Conservation (phyloP, 2,329 filamentous ascomycete species). For the Ophiostoma sp. region DNA sequence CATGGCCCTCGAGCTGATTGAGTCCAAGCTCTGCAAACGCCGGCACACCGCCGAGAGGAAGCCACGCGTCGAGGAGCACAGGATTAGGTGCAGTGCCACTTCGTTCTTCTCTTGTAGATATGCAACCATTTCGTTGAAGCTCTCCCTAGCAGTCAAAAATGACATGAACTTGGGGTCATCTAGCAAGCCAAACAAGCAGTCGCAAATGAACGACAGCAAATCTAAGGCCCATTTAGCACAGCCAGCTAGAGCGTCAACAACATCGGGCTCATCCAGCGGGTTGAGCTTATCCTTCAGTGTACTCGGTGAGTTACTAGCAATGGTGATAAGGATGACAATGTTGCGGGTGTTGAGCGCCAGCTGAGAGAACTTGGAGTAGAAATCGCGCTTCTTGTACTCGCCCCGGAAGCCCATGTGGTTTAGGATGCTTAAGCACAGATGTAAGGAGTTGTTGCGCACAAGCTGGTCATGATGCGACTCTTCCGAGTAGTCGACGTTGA, state of each 20-base stretch:
- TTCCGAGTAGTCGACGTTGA: conserved; percentile 75
- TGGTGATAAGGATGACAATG: conserved; percentile 59
- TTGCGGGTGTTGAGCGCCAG: conserved; percentile 70
- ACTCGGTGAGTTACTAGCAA: conserved; percentile 55
- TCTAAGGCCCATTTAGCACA: conserved; percentile 76
- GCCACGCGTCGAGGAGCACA: conserved; percentile 68
- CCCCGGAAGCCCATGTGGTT: conserved; percentile 70
- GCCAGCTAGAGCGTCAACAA: conserved; percentile 66
- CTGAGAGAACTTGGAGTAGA: conserved; percentile 70
- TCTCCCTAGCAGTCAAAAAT: conserved; percentile 41
- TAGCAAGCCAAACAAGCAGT: conserved; percentile 53
- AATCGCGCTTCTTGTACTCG: conserved; percentile 54
- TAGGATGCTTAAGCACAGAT: conserved; percentile 72
- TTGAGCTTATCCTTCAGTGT: conserved; percentile 51
- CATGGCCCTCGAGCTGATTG: conserved; percentile 45
- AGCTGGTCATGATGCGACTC: conserved; percentile 67
- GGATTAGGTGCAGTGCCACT: conserved; percentile 57
- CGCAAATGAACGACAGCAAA: conserved; percentile 58
- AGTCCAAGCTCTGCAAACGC: conserved; percentile 54
- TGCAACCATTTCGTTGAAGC: conserved; percentile 44
- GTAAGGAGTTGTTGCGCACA: conserved; percentile 66
- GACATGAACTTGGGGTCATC: conserved; percentile 48
- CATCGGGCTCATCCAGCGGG: conserved; percentile 66
- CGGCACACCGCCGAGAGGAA: conserved; percentile 66
- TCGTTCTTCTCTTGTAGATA: conserved; percentile 53